These are phyloP conservation scores for Aspergillus affinis DNA, from an alignment of 495 filamentous ascomycete genomes.

Conservation along the genomic window DNA sequence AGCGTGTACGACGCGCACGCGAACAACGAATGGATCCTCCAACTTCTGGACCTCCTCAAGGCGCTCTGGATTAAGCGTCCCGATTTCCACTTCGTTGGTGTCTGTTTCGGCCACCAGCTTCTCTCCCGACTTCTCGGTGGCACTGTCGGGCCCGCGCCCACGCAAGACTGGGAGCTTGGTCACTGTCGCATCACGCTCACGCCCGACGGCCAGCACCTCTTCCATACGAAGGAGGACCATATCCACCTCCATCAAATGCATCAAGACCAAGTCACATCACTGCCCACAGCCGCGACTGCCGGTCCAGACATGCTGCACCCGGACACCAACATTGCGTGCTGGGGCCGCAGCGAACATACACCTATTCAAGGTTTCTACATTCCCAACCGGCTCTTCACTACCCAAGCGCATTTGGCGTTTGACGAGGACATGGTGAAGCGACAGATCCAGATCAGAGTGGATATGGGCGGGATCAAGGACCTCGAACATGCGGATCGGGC, in stretches of 20 bases:
- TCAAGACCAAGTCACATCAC: constrained; percentile 19
- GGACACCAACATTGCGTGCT: constrained; percentile 16
- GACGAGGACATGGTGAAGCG: constrained; percentile 27
- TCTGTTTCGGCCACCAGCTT: constrained; percentile 88
- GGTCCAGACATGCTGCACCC: constrained; percentile 10
- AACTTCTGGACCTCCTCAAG: constrained; percentile 18
- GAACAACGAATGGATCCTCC: constrained; percentile 21
- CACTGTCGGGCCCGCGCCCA: constrained; percentile 56
- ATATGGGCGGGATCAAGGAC: constrained; percentile 20
- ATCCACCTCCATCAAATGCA: constrained; percentile 26
- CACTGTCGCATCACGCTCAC: constrained; percentile 22
- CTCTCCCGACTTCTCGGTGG: constrained; percentile 56
- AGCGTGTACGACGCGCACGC: constrained; percentile 25
- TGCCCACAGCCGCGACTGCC: constrained; percentile 17
- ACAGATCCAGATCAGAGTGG: constrained; percentile 26
- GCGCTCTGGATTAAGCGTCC: constrained; percentile 20
- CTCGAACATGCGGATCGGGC: constrained; percentile 25
- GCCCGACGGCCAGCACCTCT: constrained; percentile 18
- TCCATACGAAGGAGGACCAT: constrained; percentile 14
- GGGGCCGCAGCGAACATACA: constrained; percentile 25
- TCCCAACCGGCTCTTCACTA: constrained; percentile 20
- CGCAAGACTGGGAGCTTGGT: constrained; percentile 25
- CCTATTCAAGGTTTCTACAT: constrained; percentile 24
- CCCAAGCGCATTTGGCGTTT: constrained; percentile 25
- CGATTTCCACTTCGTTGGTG: constrained; percentile 50